phyloP scores from a whole-genome alignment of 768 basidiomycete species.

The Kondoa malvinella region DNA sequence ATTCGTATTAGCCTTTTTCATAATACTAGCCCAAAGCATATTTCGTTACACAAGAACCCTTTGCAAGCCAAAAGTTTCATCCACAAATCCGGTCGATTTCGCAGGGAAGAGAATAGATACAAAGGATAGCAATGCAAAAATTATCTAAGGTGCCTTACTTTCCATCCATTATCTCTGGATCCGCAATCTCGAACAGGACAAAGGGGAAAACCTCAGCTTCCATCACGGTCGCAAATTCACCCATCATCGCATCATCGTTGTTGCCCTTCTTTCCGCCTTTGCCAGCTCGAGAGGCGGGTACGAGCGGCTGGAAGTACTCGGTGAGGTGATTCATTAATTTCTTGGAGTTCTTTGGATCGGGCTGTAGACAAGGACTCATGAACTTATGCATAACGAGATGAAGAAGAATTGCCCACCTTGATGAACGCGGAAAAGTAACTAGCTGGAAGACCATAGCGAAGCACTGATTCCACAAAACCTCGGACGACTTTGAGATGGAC shows the following conservation, averaged over 20 bases:
- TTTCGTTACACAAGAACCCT: too few species aligned
- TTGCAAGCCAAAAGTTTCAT: too few species aligned
- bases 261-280: conserved; percentile 21
- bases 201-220: conserved; percentile 95
- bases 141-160: too few species aligned
- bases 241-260: conserved; percentile 44
- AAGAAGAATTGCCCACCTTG: conserved; percentile 42
- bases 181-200: conserved; percentile 78
- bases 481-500: conserved; percentile 84
- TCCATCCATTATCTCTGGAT: conserved; percentile 8
- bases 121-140: too few species aligned
- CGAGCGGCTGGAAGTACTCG: conserved; percentile 53
- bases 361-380: conserved; percentile 38
- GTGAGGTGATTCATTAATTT: conserved; percentile 59
- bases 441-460: conserved; percentile 86
- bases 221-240: conserved; percentile 80
- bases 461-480: conserved; percentile 82
- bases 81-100: too few species aligned
- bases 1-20: too few species aligned
- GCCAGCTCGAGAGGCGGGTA: conserved; percentile 42
- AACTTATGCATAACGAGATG: background rate
- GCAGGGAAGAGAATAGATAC: too few species aligned
- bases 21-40: too few species aligned
- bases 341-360: conserved; percentile 67
- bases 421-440: conserved; percentile 66